A percentile compares a stretch with the other conserved stretches of the same genome.
phyloP scores from a whole-genome alignment of 73 alveolate species.

The Paramecium caudatum region DNA sequence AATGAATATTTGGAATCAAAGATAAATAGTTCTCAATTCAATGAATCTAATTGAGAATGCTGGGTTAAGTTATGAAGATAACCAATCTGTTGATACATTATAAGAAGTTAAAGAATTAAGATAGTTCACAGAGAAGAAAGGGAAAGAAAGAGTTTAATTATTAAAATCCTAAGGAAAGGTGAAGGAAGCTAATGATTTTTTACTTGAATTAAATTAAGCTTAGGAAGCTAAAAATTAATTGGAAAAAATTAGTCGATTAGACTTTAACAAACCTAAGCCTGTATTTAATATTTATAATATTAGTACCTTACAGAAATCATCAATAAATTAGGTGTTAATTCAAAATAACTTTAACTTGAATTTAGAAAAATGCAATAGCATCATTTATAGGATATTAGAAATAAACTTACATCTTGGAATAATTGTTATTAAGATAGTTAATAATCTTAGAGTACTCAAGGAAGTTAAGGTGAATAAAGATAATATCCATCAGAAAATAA shows the following conservation, averaged over 20 bases:
- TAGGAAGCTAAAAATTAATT: background rate
- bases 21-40: background rate
- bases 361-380: background rate
- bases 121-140: conserved; percentile 11
- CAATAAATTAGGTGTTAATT: background rate
- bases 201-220: conserved; percentile 8
- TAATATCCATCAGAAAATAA: conserved; percentile 1
- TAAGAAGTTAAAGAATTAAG: conserved; percentile 16
- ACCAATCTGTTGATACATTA: background rate
- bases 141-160: background rate
- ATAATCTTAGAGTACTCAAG: conserved; percentile 19
- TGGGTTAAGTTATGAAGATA: conserved; percentile 11
- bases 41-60: conserved; percentile 28
- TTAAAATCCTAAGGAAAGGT: background rate
- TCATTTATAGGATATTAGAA: background rate
- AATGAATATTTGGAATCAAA: background rate
- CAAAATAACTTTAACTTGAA: background rate
- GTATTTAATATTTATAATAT: background rate
- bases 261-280: conserved; percentile 31
- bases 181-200: conserved; percentile 19
- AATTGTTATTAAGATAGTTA: conserved; percentile 17
- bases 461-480: background rate
- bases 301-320: conserved; percentile 19
- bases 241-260: background rate
- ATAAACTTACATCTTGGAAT: conserved; percentile 1